These are phyloP conservation scores for Endotrypanum monterogeii DNA, from an alignment of 208 protist genomes.

Conservation along the genomic window DNA sequence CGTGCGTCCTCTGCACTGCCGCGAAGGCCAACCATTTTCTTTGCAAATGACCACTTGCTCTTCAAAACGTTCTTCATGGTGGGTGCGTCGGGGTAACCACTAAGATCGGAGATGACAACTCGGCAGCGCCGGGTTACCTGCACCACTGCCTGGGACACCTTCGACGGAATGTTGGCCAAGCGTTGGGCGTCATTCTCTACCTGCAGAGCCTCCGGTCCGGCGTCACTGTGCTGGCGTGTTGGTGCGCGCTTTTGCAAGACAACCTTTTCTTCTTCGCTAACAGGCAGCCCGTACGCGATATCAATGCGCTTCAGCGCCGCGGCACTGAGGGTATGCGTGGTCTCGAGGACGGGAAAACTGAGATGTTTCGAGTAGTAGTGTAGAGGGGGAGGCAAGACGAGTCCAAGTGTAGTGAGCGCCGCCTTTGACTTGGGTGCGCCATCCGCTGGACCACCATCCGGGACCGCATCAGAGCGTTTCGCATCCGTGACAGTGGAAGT, in stretches of 20 bases:
- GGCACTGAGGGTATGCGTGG: constrained; percentile 40
- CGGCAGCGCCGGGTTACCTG: constrained; percentile 44
- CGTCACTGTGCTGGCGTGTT: constrained; percentile 51
- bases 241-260: constrained; percentile 70
- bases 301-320: constrained; percentile 52
- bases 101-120: constrained; percentile 75
- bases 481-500: not conserved
- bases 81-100: constrained; percentile 63
- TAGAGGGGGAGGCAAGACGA: constrained; percentile 70
- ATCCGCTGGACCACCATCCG: not conserved
- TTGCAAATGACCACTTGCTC: constrained; percentile 67
- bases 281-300: constrained; percentile 78
- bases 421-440: not conserved
- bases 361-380: constrained; percentile 67
- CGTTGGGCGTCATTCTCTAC: constrained; percentile 82
- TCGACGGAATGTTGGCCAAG: constrained; percentile 86
- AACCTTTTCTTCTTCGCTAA: constrained; percentile 74
- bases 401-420: constrained; percentile 37
- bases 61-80: constrained; percentile 67
- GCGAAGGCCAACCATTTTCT: constrained; percentile 80
- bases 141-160: constrained; percentile 41
- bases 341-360: constrained; percentile 75
- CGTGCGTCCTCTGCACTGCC: constrained; percentile 57
- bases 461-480: not conserved
- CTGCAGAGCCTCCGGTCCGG: constrained; percentile 56